These are phyloP conservation scores for Diversispora epigaea DNA, from an alignment of 192 early-diverging fungal genomes.

Conservation along the genomic window DNA sequence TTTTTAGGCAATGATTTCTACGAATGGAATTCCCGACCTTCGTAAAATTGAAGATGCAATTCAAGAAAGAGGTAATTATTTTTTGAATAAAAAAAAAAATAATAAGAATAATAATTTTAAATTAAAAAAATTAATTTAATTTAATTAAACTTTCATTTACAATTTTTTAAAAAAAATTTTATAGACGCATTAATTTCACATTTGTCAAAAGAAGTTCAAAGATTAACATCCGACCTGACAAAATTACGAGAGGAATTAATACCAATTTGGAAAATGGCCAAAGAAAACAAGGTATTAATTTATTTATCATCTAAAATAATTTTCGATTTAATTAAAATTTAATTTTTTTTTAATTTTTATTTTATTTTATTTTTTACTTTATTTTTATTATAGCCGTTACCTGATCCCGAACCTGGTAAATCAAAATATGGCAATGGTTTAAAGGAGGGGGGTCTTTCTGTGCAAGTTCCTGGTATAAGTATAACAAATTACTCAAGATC, in stretches of 20 bases:
- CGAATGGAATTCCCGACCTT: slow-evolving; percentile 48
- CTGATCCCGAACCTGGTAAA: slow-evolving; percentile 21
- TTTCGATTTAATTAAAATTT: background rate
- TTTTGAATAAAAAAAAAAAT: background rate
- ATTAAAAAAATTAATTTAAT: slow-evolving; percentile 6
- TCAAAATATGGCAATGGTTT: background rate
- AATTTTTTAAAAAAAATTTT: slow-evolving; percentile 4
- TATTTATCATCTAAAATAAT: background rate
- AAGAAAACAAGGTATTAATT: slow-evolving; percentile 48
- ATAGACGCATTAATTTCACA: slow-evolving; percentile 36
- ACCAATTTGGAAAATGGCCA: slow-evolving; percentile 41
- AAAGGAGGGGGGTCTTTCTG: slow-evolving; percentile 15
- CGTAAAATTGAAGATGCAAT: slow-evolving; percentile 50
- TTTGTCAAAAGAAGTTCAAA: slow-evolving; percentile 44
- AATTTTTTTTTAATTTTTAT: background rate
- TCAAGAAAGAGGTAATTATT: slow-evolving; percentile 45
- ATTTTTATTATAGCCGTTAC: slow-evolving; percentile 18
- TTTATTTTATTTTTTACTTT: background rate
- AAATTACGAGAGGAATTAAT: slow-evolving; percentile 46
- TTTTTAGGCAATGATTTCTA: slow-evolving; percentile 43
- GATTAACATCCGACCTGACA: slow-evolving; percentile 42
- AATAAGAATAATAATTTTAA: background rate
- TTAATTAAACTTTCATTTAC: background rate
- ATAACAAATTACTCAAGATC: slow-evolving; percentile 19
- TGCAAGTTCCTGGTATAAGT: slow-evolving; percentile 22